Base-by-base conservation (phyloP, 2,329 filamentous ascomycete genomes). In the Macrophomina phaseolina region DNA sequence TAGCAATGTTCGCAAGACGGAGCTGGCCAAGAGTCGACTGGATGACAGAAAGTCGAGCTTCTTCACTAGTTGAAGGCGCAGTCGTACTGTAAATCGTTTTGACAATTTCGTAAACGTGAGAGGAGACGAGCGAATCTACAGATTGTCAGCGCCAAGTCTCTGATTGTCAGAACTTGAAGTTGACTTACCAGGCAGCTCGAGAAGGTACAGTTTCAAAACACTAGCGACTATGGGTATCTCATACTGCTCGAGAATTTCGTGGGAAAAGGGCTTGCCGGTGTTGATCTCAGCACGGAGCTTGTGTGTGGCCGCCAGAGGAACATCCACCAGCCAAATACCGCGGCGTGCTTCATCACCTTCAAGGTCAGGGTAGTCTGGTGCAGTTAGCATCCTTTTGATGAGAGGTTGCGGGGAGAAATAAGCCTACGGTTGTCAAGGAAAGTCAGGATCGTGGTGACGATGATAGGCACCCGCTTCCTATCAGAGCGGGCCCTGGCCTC, bases 41-140 rank as follows among this genome's bases (percentile, higher is more conserved):
- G 40, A 99, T 87, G 68, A 98, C 93, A 65, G 93, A 91, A 70
- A 99, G 87, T 64, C 95, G 91, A 12, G 92, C 89, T 62, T 89
- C 85, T 72, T 97, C 92, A 67, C 97, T 92, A 49, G 91, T 86
- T 6, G 66, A 64, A 6, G 66, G 66, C 55, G 91, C 85, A 12
- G 93, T 90, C 14, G 91, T 93, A 55, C 89, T 90, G 82, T 99
- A 99, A 70, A 99, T 96, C 1, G 93, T 98, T 81, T 97, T 94
- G 77, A 99, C 90, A 75, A 99, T 98, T 81, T 99, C 96, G 79
- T 99, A 99, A 67, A 99, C 93, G 77, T 98, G 94, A 48, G 93
- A 97, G 66, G 95, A 98, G 69, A 99, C 94, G 69, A 99, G 86
- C n/a, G 95, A 98, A 80, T 99, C 95, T 95, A 71, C 30, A 53